Conservation (phyloP, 192 early-diverging fungal species). For the Blastocladiella britannica region DNA sequence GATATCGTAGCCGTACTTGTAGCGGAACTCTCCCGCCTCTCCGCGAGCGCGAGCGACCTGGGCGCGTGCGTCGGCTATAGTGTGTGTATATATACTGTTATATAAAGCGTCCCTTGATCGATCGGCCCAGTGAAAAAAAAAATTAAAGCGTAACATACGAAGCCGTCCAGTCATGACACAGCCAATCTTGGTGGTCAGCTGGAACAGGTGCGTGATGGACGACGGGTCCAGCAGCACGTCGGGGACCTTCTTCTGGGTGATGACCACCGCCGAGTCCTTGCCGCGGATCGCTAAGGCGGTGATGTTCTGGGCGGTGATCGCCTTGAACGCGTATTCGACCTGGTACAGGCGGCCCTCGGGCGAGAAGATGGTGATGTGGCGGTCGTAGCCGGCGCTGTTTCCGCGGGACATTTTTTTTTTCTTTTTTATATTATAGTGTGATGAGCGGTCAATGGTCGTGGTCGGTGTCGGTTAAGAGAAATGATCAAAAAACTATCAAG, state of each 20-base stretch:
- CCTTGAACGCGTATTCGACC: slow-evolving; percentile 99
- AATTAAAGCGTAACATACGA: slow-evolving; percentile 19
- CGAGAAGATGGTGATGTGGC: slow-evolving; percentile 99
- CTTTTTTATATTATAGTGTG: no score
- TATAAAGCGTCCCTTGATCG: no score
- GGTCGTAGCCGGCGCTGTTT: slow-evolving; percentile 62
- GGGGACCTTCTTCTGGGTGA: slow-evolving; percentile 94
- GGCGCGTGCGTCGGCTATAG: slow-evolving; percentile 68
- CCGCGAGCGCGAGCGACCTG: slow-evolving; percentile 79
- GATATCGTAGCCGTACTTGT: slow-evolving; percentile 98
- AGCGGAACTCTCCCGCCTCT: slow-evolving; percentile 94
- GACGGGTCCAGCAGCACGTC: slow-evolving; percentile 91
- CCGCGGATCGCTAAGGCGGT: slow-evolving; percentile 92
- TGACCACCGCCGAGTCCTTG: slow-evolving; percentile 81
- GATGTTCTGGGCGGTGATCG: slow-evolving; percentile 89
- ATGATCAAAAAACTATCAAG: no score
- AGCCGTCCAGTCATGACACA: slow-evolving; percentile 97
- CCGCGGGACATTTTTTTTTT: slow-evolving; percentile 6
- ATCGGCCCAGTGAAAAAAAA: slow-evolving; percentile 2
- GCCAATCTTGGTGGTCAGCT: slow-evolving; percentile 77
- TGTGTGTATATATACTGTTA: no score
- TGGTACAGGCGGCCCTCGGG: slow-evolving; percentile 98
- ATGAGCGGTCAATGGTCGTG: no score
- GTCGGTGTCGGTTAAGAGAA: no score
- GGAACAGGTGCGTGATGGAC: slow-evolving; percentile 81